Evolutionary conservation across 129 eudicot species (phyloP).

Genomic region (Apium graveolens): DNA sequence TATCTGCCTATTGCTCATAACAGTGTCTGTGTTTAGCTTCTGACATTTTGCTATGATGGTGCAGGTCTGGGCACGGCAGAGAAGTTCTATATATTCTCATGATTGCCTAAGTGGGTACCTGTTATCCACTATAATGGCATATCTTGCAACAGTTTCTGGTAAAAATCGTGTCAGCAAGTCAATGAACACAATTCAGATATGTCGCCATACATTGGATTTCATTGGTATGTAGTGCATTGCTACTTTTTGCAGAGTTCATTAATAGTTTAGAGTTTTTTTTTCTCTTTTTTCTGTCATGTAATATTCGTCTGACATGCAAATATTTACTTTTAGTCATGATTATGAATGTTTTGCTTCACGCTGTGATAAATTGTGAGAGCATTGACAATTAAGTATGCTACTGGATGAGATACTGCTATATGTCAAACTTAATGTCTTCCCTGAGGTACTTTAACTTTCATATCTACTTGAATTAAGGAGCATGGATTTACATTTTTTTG

Average conservation of each 20-base stretch:
- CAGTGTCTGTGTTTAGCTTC: neutral
- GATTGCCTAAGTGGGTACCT: constrained; percentile 82
- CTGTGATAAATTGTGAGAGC: neutral
- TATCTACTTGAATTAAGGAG: neutral
- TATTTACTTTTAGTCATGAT: neutral
- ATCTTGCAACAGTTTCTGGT: constrained; percentile 69
- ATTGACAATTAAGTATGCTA: neutral
- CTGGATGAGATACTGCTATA: neutral
- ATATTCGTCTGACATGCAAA: neutral
- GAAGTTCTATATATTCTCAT: constrained; percentile 58
- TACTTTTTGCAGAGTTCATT: neutral
- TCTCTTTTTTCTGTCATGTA: neutral
- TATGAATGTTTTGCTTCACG: neutral
- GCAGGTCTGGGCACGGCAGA: constrained; percentile 96
- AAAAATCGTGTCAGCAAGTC: constrained; percentile 43
- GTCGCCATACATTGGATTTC: constrained; percentile 74
- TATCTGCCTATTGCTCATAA: constrained; percentile 1
- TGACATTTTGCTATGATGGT: constrained; percentile 9
- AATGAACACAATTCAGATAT: constrained; percentile 66
- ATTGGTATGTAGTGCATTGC: constrained; percentile 42
- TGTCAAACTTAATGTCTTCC: neutral
- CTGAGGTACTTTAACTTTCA: neutral
- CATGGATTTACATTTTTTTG: neutral
- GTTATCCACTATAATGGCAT: constrained; percentile 55
- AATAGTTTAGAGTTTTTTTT: neutral